Evolutionary conservation across 148 eudicot genomes (phyloP).

Genomic region (Salicornia ramosissima): DNA sequence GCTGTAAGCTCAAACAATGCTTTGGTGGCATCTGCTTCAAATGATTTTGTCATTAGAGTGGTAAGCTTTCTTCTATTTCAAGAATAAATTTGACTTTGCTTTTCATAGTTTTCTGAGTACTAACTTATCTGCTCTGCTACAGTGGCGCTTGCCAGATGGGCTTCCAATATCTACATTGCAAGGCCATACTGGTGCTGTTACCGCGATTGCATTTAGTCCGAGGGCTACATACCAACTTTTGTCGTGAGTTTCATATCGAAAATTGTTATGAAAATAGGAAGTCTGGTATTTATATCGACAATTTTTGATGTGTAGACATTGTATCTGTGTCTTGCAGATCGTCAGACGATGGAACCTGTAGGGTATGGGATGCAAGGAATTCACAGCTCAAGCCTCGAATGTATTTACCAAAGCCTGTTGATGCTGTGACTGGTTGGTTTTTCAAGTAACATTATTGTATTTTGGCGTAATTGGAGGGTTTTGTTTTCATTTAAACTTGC

Average conservation of each 20-base stretch:
- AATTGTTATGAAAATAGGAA: not conserved
- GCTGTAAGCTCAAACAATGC: conserved; percentile 89
- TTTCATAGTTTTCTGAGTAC: conserved; percentile 16
- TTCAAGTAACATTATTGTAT: not conserved
- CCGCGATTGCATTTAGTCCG: conserved; percentile 97
- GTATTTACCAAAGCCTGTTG: conserved; percentile 67
- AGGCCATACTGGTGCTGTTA: conserved; percentile 89
- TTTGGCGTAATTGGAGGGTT: not conserved
- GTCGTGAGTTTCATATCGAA: conserved; percentile 52
- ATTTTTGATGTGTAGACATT: not conserved
- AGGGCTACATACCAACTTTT: conserved; percentile 73
- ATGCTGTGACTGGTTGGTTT: conserved; percentile 44
- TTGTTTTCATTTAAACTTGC: not conserved
- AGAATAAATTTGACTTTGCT: conserved; percentile 7
- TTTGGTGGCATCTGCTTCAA: conserved; percentile 95
- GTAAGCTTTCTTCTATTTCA: conserved; percentile 48
- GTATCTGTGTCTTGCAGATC: conserved; percentile 42
- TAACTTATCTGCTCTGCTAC: conserved; percentile 24
- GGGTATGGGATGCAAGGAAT: conserved; percentile 91
- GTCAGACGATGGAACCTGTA: conserved; percentile 96
- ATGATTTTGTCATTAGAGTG: conserved; percentile 92
- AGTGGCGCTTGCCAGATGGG: conserved; percentile 99
- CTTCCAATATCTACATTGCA: conserved; percentile 75
- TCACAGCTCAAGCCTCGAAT: conserved; percentile 67
- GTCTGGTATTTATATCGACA: not conserved